Evolutionary conservation across 371 early-diverging fungal genomes (phyloP).

Genomic region (Fennellomyces sp.): DNA sequence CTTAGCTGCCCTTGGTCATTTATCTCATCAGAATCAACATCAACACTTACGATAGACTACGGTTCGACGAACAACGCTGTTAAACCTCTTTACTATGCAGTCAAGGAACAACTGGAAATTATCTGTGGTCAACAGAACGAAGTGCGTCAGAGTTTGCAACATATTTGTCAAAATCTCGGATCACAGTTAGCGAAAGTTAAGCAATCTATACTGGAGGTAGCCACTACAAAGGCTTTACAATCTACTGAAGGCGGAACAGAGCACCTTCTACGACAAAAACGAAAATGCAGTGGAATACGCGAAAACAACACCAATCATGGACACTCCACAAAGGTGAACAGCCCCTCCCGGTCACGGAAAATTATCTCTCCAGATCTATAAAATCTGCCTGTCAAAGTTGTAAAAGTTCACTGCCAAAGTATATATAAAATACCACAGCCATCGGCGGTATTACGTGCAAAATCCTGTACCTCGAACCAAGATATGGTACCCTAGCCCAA

Average conservation of each 20-base stretch:
- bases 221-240: constrained; percentile 4
- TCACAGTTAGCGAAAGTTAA: constrained; percentile 6
- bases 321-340: background rate
- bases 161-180: constrained; percentile 10
- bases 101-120: background rate
- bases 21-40: background rate
- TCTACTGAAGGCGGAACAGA: background rate
- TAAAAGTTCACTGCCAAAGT: no score
- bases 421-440: no score
- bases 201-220: constrained; percentile 1
- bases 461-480: no score
- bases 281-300: constrained; percentile 6
- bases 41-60: background rate
- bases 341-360: no score
- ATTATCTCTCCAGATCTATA: no score
- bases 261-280: constrained; percentile 6
- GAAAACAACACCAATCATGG: background rate
- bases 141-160: no score
- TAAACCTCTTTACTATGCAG: background rate
- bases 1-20: background rate
- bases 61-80: background rate
- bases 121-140: background rate
- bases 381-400: no score
- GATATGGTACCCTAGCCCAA: no score
- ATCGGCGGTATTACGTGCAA: no score